A percentile compares a stretch with the other conserved stretches of the same genome.
Conservation (phyloP, 1,284 basidiomycete species). For the Pseudozyma flocculosa region DNA sequence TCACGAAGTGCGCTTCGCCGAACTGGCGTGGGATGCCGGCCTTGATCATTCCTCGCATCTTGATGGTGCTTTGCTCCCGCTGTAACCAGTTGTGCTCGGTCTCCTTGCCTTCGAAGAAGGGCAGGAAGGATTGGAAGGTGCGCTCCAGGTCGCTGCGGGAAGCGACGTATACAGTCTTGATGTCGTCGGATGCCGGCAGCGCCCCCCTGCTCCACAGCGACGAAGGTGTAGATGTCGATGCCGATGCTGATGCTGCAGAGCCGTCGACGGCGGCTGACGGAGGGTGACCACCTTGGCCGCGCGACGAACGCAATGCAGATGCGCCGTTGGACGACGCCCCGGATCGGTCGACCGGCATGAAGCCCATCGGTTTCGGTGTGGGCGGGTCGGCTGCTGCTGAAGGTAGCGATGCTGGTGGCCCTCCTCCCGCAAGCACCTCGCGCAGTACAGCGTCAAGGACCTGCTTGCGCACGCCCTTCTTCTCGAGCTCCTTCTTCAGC, state of each 20-base stretch:
- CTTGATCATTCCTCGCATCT: constrained; percentile 87
- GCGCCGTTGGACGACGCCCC: too few species aligned
- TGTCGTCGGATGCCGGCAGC: constrained; percentile 29
- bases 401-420: neutral
- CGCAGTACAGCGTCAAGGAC: constrained; percentile 65
- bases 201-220: constrained; percentile 12
- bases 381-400: neutral
- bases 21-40: constrained; percentile 76
- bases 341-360: neutral
- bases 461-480: constrained; percentile 65
- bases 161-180: constrained; percentile 67
- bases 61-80: constrained; percentile 75
- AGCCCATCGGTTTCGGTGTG: neutral
- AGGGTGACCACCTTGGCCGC: neutral
- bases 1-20: constrained; percentile 69
- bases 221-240: constrained; percentile 12
- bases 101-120: constrained; percentile 88
- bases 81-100: constrained; percentile 93
- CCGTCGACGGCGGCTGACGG: constrained; percentile 1
- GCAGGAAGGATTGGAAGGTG: constrained; percentile 76
- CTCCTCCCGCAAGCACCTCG: constrained; percentile 53
- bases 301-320: neutral
- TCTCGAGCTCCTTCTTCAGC: constrained; percentile 82
- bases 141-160: constrained; percentile 79
- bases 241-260: neutral